These are phyloP conservation scores for Fonsecaea multimorphosa DNA, from an alignment of 2,329 filamentous ascomycete genomes.

Conservation along the genomic window DNA sequence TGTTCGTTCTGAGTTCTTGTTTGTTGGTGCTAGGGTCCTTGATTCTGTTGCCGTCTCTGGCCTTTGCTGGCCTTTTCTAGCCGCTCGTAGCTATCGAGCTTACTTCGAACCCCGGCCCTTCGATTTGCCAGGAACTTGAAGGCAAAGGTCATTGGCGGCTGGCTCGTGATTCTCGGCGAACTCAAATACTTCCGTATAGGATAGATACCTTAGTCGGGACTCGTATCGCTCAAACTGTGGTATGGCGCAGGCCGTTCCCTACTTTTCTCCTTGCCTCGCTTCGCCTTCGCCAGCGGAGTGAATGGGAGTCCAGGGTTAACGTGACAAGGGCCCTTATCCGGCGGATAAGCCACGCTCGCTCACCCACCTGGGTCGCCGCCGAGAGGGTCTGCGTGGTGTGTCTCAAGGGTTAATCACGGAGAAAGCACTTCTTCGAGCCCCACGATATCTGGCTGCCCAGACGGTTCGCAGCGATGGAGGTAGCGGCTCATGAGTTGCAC, in stretches of 20 bases:
- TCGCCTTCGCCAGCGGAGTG: not conserved
- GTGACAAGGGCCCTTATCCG: not conserved
- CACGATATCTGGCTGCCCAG: slow-evolving; percentile 16
- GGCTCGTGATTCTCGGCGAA: not conserved
- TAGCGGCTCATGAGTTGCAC: slow-evolving; percentile 26
- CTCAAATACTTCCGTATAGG: not conserved
- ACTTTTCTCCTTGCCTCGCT: not conserved
- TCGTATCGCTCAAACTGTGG: not conserved
- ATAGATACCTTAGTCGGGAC: not conserved
- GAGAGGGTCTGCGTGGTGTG: not conserved
- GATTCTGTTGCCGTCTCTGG: too few relatives aligned
- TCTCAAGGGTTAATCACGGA: not conserved
- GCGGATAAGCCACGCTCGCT: not conserved
- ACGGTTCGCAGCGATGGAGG: slow-evolving; percentile 24
- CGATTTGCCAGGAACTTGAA: too few relatives aligned
- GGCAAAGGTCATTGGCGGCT: too few relatives aligned
- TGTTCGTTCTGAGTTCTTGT: not conserved
- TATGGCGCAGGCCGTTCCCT: not conserved
- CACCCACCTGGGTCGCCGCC: too few relatives aligned
- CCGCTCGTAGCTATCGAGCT: too few relatives aligned
- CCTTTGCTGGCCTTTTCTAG: too few relatives aligned
- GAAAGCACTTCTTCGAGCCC: slow-evolving; percentile 18
- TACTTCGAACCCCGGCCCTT: too few relatives aligned
- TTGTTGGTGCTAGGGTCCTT: not conserved
- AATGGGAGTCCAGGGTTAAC: not conserved